Evolutionary conservation across 2,329 filamentous ascomycete species (phyloP).

Genomic region (Alternaria gansuensis): DNA sequence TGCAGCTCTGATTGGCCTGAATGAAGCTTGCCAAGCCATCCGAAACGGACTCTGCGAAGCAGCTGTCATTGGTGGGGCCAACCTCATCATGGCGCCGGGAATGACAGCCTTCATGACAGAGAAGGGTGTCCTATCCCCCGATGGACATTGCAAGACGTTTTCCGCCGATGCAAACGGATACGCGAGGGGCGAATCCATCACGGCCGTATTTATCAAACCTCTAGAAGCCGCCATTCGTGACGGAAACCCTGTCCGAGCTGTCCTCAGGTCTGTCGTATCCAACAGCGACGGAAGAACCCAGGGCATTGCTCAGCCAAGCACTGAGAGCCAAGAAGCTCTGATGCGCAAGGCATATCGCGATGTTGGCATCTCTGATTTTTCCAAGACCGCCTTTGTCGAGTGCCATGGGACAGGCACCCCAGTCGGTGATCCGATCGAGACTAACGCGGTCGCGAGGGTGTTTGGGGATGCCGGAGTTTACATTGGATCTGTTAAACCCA

Average conservation of each 20-base stretch:
- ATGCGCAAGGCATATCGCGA: conserved; percentile 4
- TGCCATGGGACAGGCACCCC: conserved; percentile 60
- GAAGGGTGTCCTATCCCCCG: conserved; percentile 28
- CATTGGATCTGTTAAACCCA: conserved; percentile 42
- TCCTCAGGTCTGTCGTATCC: conserved; percentile 39
- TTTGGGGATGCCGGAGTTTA: conserved; percentile 22
- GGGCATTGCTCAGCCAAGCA: background rate
- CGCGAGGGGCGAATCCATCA: conserved; percentile 41
- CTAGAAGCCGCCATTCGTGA: conserved; percentile 44
- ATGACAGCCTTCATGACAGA: conserved; percentile 12
- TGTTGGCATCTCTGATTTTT: conserved; percentile 6
- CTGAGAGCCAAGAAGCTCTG: background rate
- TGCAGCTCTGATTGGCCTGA: background rate
- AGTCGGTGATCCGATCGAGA: conserved; percentile 54
- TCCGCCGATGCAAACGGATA: conserved; percentile 38
- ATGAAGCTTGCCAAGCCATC: conserved; percentile 12
- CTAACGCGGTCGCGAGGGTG: conserved; percentile 23
- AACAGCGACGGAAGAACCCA: conserved; percentile 32
- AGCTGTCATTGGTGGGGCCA: conserved; percentile 32
- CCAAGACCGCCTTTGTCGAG: conserved; percentile 44
- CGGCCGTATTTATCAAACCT: conserved; percentile 40
- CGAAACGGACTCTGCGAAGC: conserved; percentile 17
- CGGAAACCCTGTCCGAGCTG: conserved; percentile 43
- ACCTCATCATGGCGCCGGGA: conserved; percentile 25
- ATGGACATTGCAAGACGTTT: conserved; percentile 37